phyloP scores from a whole-genome alignment of 2,329 filamentous ascomycete genomes.

The Cercospora sp. region DNA sequence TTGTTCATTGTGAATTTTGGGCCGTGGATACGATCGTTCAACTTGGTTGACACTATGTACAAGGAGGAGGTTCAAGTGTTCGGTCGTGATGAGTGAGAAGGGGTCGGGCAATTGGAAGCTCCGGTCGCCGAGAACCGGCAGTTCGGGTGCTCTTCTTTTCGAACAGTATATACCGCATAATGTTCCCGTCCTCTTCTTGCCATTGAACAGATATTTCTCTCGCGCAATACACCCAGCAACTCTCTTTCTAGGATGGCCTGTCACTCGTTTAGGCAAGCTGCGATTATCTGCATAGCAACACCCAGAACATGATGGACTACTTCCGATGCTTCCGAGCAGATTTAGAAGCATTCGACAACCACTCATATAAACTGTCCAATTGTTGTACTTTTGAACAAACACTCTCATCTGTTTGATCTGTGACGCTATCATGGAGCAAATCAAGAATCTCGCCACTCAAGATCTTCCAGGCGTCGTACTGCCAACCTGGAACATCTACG shows the following conservation, averaged over 20 bases:
- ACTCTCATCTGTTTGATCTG: neutral
- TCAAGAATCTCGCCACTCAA: neutral
- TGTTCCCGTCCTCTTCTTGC: neutral
- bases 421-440: neutral
- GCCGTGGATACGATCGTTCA: neutral
- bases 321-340: neutral
- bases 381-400: neutral
- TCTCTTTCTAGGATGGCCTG: neutral
- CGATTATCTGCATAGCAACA: neutral
- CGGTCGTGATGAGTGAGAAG: neutral
- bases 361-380: neutral
- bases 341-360: neutral
- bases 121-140: neutral
- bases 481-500: neutral
- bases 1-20: neutral
- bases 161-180: neutral
- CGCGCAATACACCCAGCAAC: neutral
- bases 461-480: neutral
- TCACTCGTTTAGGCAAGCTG: neutral
- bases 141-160: neutral
- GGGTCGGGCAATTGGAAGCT: neutral
- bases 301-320: neutral
- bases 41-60: neutral
- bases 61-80: neutral
- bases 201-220: neutral